These are phyloP conservation scores for Lactuca saligna DNA, from an alignment of 129 eudicot genomes.

Conservation along the genomic window DNA sequence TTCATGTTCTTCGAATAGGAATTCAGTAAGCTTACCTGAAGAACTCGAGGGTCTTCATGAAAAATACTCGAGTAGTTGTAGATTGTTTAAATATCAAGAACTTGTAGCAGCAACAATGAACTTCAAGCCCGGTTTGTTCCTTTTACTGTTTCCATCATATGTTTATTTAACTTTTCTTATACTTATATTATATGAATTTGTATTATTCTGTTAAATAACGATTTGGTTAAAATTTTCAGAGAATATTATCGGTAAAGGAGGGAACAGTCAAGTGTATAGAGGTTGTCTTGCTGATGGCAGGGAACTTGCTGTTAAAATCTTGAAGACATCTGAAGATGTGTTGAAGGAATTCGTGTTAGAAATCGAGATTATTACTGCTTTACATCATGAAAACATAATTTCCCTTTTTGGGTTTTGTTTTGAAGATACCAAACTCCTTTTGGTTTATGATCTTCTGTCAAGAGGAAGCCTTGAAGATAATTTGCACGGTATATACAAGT, in stretches of 20 bases:
- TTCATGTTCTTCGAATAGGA: slow-evolving; percentile 34
- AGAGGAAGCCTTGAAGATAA: slow-evolving; percentile 99
- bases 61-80: slow-evolving; percentile 69
- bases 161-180: background rate
- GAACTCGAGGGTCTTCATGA: slow-evolving; percentile 77
- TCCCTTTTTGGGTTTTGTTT: slow-evolving; percentile 89
- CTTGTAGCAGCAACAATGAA: slow-evolving; percentile 67
- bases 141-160: background rate
- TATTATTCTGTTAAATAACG: background rate
- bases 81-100: slow-evolving; percentile 68
- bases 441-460: slow-evolving; percentile 88
- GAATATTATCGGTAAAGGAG: slow-evolving; percentile 87
- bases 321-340: slow-evolving; percentile 69
- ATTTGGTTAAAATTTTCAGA: slow-evolving; percentile 44
- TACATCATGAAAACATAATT: slow-evolving; percentile 81
- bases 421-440: slow-evolving; percentile 72
- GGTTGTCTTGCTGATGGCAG: slow-evolving; percentile 85
- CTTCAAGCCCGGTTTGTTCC: slow-evolving; percentile 68
- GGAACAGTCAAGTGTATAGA: slow-evolving; percentile 80
- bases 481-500: slow-evolving; percentile 74
- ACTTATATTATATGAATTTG: background rate
- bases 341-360: slow-evolving; percentile 72
- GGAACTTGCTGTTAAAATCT: slow-evolving; percentile 86
- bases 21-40: slow-evolving; percentile 41
- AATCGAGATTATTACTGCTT: slow-evolving; percentile 79